Evolutionary conservation across 441 rosid species (phyloP).

Genomic region (Euphorbia celastroides): DNA sequence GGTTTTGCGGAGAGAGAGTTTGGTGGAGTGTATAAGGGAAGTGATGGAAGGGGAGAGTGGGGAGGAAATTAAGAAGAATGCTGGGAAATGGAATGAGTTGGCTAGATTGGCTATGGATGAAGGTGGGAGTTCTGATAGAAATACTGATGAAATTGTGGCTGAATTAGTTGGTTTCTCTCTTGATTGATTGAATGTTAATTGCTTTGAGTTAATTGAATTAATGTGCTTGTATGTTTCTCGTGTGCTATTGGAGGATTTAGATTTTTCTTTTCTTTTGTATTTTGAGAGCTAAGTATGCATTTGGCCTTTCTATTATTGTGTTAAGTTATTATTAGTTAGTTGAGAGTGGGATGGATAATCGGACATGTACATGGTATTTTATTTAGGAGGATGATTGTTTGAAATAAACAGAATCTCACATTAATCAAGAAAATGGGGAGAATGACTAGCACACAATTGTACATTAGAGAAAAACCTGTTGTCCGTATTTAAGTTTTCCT

Average conservation of each 20-base stretch:
- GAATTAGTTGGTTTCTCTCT: background rate
- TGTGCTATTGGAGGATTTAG: background rate
- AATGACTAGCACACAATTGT: too few species aligned
- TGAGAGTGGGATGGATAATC: too few species aligned
- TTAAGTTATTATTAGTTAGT: too few species aligned
- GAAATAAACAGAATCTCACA: too few species aligned
- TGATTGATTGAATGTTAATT: background rate
- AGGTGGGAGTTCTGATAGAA: slow-evolving; percentile 19
- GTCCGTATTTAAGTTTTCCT: too few species aligned
- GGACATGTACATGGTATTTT: too few species aligned
- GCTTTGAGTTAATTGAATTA: background rate
- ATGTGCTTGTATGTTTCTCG: background rate
- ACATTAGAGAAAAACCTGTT: too few species aligned
- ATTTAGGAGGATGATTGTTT: too few species aligned
- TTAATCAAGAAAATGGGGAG: too few species aligned
- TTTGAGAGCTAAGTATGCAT: too few species aligned
- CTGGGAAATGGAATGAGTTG: slow-evolving; percentile 15
- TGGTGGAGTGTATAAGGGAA: slow-evolving; percentile 5
- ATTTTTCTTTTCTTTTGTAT: too few species aligned
- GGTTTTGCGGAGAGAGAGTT: slow-evolving; percentile 5
- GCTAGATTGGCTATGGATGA: background rate
- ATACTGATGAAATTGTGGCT: slow-evolving; percentile 16
- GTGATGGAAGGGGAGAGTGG: slow-evolving; percentile 15
- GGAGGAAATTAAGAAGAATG: slow-evolving; percentile 13
- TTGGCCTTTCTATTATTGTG: too few species aligned